Base-by-base conservation (phyloP, 257 asterid species). In the Nicotiana obtusifolia region DNA sequence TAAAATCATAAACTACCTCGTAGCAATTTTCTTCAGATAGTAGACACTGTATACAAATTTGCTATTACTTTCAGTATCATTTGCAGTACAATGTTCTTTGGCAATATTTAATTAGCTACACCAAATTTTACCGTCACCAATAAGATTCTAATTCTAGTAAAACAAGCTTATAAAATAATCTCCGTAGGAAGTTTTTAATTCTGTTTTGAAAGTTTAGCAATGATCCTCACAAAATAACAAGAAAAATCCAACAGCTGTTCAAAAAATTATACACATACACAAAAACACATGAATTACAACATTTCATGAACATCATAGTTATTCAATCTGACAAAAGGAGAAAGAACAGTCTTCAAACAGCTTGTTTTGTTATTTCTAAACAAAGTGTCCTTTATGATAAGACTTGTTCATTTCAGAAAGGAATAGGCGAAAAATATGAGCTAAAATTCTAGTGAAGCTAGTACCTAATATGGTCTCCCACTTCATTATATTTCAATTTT, bases 171-270 rank as follows among this genome's bases (percentile, higher is more conserved):
- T 28, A 31, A 16, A 65, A 65, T 65, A 20, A 65, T 65, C 1
- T 66, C 76, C 7, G 0, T 66, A 9, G n/a, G 19, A 66, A 8
- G 1, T 1, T 3, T 31, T 66, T 31, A 16, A 33, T 33, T 33
- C 52, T 66, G 17, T 17, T 66, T 22, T 52, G 35, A 0, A 17
- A 66, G 13, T 17, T 33, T 66, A 7, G 44, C 73, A 20, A 60
- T 66, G 76, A 66, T 66, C 52, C 76, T 66, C 76, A 17, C 53
- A 33, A 67, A 67, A 67, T 33, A 67, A 33, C 76, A 67, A 33
- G 10, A 35, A 16, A 41, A 57, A n/a, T 68, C 77, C 77, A 68
- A 37, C 77, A 68, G 30, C 10, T n/a, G 56, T n/a, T 37, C 47
- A 66, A 66, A 53, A 65, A 33, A 66, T 33, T 66, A 33, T 17